phyloP scores from a whole-genome alignment of 2,329 filamentous ascomycete species.

The Diaporthe sp. region DNA sequence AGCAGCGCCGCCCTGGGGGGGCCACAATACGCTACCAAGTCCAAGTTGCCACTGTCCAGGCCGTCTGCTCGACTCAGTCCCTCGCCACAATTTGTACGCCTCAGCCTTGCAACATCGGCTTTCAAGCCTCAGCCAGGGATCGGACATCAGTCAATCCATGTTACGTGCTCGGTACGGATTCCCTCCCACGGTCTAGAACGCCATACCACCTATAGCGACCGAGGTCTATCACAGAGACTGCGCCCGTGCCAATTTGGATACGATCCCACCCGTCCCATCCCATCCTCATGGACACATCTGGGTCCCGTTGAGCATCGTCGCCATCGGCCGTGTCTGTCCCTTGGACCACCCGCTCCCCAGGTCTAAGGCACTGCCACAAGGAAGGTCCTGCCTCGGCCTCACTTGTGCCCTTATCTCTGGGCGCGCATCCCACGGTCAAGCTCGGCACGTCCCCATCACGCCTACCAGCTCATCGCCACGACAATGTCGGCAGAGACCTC shows the following conservation, averaged over 20 bases:
- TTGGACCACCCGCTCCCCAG: conserved; percentile 4
- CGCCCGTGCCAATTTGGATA: conserved; percentile 30
- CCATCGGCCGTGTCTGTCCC: conserved; percentile 25
- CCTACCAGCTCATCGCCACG: background rate
- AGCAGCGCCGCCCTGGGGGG: conserved; percentile 5
- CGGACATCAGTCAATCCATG: conserved; percentile 37
- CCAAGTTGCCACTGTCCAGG: conserved; percentile 12
- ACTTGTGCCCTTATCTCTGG: background rate
- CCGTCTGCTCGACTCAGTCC: background rate
- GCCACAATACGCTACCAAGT: background rate
- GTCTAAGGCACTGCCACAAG: conserved; percentile 14
- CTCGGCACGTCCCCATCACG: background rate
- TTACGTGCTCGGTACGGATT: conserved; percentile 20
- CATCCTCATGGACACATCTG: conserved; percentile 33
- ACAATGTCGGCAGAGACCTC: conserved; percentile 62
- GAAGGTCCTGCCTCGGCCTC: background rate
- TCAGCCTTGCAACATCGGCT: conserved; percentile 21
- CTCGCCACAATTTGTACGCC: conserved; percentile 38
- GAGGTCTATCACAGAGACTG: conserved; percentile 32
- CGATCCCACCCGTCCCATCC: conserved; percentile 2
- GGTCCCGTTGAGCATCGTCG: conserved; percentile 31
- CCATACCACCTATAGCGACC: conserved; percentile 28
- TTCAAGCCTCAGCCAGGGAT: conserved; percentile 39
- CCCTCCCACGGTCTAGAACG: conserved; percentile 36
- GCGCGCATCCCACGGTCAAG: background rate